These are phyloP conservation scores for Lecanicillium sp. DNA, from an alignment of 2,329 filamentous ascomycete genomes.

Conservation along the genomic window DNA sequence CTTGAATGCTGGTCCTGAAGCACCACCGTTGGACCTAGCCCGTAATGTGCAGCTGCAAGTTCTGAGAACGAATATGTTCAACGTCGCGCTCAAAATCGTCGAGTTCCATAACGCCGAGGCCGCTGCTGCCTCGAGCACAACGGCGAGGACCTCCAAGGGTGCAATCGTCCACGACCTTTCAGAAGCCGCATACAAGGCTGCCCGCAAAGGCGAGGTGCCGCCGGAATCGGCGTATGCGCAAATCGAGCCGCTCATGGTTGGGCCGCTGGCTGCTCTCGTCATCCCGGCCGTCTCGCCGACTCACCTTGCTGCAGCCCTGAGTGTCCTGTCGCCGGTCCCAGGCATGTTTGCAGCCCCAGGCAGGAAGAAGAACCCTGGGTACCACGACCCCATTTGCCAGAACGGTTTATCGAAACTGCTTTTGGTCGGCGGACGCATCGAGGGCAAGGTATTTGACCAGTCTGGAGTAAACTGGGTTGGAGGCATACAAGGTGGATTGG, in stretches of 20 bases:
- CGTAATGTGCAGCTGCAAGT: conserved; percentile 68
- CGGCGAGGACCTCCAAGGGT: conserved; percentile 21
- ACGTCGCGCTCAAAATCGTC: conserved; percentile 73
- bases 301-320: conserved; percentile 74
- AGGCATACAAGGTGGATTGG: conserved; percentile 72
- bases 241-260: conserved; percentile 70
- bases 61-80: conserved; percentile 82
- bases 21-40: conserved; percentile 40
- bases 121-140: conserved; percentile 23
- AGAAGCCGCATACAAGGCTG: conserved; percentile 40
- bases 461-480: conserved; percentile 60
- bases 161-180: conserved; percentile 46
- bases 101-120: conserved; percentile 65
- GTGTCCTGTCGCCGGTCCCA: conserved; percentile 64
- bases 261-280: conserved; percentile 71
- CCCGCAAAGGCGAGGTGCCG: conserved; percentile 29
- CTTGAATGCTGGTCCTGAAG: conserved; percentile 16
- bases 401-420: conserved; percentile 79
- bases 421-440: conserved; percentile 77
- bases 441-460: conserved; percentile 75
- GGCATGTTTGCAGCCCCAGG: conserved; percentile 71
- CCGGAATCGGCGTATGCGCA: conserved; percentile 40
- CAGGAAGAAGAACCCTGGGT: conserved; percentile 68
- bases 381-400: conserved; percentile 74
- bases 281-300: conserved; percentile 78